phyloP scores from a whole-genome alignment of 1,284 basidiomycete genomes.

The Athelia sp. region DNA sequence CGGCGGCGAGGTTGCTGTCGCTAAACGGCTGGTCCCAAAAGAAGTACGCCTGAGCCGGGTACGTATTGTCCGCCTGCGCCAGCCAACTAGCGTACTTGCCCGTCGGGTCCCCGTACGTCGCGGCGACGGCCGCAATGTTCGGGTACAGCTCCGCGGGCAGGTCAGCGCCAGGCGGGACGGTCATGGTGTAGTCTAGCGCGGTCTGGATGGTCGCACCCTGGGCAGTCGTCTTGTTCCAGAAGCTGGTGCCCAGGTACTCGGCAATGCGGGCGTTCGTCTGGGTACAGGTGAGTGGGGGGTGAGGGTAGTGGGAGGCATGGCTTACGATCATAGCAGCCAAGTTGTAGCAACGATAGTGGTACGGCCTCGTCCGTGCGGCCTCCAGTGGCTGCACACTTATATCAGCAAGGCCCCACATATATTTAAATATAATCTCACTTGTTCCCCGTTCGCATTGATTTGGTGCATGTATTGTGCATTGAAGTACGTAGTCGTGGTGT shows the following conservation, averaged over 20 bases:
- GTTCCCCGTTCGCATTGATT: slow-evolving; percentile 43
- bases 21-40: slow-evolving; percentile 42
- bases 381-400: slow-evolving; percentile 40
- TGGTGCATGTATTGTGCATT: slow-evolving; percentile 37
- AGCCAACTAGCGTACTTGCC: slow-evolving; percentile 45
- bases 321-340: slow-evolving; percentile 64
- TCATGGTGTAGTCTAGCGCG: slow-evolving; percentile 53
- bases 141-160: slow-evolving; percentile 39
- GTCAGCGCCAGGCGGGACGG: slow-evolving; percentile 27
- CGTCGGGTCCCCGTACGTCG: slow-evolving; percentile 44
- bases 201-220: slow-evolving; percentile 49
- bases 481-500: slow-evolving; percentile 40
- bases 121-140: slow-evolving; percentile 44
- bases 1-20: neutral
- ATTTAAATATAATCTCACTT: no score
- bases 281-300: slow-evolving; percentile 7
- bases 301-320: slow-evolving; percentile 8
- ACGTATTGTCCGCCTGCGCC: slow-evolving; percentile 28
- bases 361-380: slow-evolving; percentile 54
- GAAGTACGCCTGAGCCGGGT: slow-evolving; percentile 42
- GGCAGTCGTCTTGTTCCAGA: slow-evolving; percentile 44
- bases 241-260: slow-evolving; percentile 34
- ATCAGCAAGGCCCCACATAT: no score
- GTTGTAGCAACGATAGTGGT: slow-evolving; percentile 64
- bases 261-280: slow-evolving; percentile 54